Evolutionary conservation across 768 basidiomycete species (phyloP), one percentile per base, ranked within the genome.

Genomic region (Lentinula sp.): DNA sequence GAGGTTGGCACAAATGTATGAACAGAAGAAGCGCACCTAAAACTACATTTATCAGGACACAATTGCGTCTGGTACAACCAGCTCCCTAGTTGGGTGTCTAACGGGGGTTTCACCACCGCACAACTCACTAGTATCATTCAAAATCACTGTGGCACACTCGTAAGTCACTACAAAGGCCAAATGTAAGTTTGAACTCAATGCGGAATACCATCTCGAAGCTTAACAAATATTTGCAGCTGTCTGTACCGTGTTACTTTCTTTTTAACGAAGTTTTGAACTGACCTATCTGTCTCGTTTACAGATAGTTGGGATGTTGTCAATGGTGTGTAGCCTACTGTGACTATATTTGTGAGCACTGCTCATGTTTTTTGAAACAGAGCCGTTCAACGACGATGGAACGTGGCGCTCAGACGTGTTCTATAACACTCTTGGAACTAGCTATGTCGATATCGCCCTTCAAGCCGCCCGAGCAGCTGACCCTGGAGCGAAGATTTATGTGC

Each of bases 371-470:
- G 31, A 28, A 13, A 28, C 60, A 78, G 77, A 85, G 68, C 77
- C 81, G 9, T 83, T 86, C 73, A 82, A 84, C 64, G 85, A 86
- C 35, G 76, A 86, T 64, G 84, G 86, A 18, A 83, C 81, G 8
- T 83, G 74, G 70, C 79, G 84, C 46, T 59, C 71, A 18, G 72
- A 78, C 57, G 76, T 86, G 15, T 87, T 84, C 73, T 84, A 75
- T 71, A 75, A 76, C 63, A 78, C 77, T 2, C 74, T 80, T 28
- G 78, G 79, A n/a, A 71, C 76, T 5, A 66, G 69, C n/a, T 86
- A 77, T 70, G 77, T 86, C 59, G 66, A 73, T 9, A 74, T 78
- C 45, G 84, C 84, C n/a, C 75, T 86, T 51, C 65, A 71, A 21
- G 78, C 82, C 34, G 84, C 84, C 10, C 76, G 79, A 13, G 76